Base-by-base conservation (phyloP, 306 rosid genomes). In the Cercis canadensis region DNA sequence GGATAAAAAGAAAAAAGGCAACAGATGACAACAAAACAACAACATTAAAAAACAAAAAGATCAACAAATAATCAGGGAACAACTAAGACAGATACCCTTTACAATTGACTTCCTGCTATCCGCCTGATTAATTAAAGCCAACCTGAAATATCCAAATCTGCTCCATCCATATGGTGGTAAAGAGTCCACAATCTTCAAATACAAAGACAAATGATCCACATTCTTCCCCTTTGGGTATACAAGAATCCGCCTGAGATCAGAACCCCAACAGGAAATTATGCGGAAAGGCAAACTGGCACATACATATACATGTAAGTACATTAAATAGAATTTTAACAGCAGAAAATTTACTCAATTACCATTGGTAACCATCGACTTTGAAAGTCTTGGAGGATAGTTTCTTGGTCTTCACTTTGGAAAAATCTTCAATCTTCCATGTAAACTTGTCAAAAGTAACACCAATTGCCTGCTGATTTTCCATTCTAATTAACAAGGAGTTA, bases 121-220 rank as follows among this genome's bases (percentile, higher is more conserved):
- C 2, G 52, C 7, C 62, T 78, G 83, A 53, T 78, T 78, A 52
- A 67, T 5, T 0, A 78, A 61, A 55, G 41, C 60, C 74, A 78
- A 60, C 71, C 73, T 78, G 71, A 78, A 78, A 60, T 60, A 44
- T 3, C 78, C 58, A 63, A 50, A 50, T 78, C 83, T 66, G 49
- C 13, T 67, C 83, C 83, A 78, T 33, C 83, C 83, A 53, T 72
- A 78, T 0, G 75, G 18, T 24, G 78, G 78, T 14, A 78, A 66
- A 52, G 75, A 66, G 65, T 78, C 83, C n/a, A 78, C 83, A 61
- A 78, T 71, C 75, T 45, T 44, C 66, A 78, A 45, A 67, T 45
- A 67, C 54, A 78, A 37, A 4, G 83, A 78, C 51, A 78, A 78
- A 60, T 78, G 71, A n/a, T n/a, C n/a, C n/a, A n/a, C n/a, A n/a